Conservation (phyloP, 768 basidiomycete species). For the Mycena olivaceomarginata region DNA sequence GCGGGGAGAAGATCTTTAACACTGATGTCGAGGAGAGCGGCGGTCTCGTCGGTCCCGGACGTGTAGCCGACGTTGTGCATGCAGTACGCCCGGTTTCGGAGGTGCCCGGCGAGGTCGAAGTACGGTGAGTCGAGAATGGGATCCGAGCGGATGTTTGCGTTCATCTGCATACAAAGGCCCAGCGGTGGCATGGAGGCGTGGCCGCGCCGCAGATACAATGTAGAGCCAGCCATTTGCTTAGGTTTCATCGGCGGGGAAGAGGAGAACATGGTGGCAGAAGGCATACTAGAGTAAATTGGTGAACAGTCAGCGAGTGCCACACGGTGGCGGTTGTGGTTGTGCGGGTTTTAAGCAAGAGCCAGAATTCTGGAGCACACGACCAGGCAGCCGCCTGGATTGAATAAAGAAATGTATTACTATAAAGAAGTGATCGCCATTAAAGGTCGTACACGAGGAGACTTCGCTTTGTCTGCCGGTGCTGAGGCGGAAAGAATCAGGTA, state of each 20-base stretch:
- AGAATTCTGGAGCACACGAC: too few relatives aligned
- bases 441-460: too few relatives aligned
- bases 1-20: slow-evolving; percentile 51
- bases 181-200: slow-evolving; percentile 34
- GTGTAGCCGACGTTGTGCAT: slow-evolving; percentile 46
- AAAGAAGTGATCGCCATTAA: too few relatives aligned
- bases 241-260: neutral
- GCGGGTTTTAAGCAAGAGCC: too few relatives aligned
- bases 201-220: neutral
- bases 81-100: slow-evolving; percentile 49
- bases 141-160: slow-evolving; percentile 47
- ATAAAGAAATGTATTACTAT: too few relatives aligned
- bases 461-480: too few relatives aligned
- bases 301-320: too few relatives aligned
- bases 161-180: slow-evolving; percentile 44
- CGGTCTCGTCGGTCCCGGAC: slow-evolving; percentile 41
- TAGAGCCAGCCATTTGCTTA: neutral
- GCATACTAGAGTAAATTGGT: too few relatives aligned
- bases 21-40: slow-evolving; percentile 55
- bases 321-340: too few relatives aligned
- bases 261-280: too few relatives aligned
- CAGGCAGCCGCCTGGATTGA: too few relatives aligned
- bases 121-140: slow-evolving; percentile 46
- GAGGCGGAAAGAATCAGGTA: too few relatives aligned
- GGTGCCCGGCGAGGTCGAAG: slow-evolving; percentile 53